These are phyloP conservation scores for Scytalidium lignicola DNA, from an alignment of 2,329 filamentous ascomycete genomes.

Conservation along the genomic window DNA sequence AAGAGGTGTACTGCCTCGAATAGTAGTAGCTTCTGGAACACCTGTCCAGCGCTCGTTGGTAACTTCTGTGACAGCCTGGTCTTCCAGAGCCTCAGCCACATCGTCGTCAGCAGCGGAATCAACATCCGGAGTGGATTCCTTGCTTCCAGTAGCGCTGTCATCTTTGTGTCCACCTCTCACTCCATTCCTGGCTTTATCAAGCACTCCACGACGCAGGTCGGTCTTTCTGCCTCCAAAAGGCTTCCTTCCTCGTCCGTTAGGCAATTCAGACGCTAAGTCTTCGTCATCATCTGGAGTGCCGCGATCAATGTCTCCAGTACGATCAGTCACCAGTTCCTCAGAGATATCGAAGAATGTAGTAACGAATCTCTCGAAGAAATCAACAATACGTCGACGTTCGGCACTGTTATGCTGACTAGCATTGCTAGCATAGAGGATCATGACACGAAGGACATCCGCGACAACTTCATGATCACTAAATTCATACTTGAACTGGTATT, in stretches of 20 bases:
- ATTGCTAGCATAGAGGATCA: conserved; percentile 60
- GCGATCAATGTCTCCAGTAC: conserved; percentile 63
- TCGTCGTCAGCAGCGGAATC: conserved; percentile 76
- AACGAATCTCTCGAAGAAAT: conserved; percentile 73
- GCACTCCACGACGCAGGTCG: conserved; percentile 77
- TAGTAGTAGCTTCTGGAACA: conserved; percentile 50
- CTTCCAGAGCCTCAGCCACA: conserved; percentile 55
- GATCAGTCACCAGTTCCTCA: conserved; percentile 62
- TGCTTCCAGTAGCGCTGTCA: conserved; percentile 74
- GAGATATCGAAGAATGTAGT: conserved; percentile 72
- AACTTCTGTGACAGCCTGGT: conserved; percentile 55
- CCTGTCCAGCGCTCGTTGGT: conserved; percentile 63
- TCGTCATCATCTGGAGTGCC: conserved; percentile 71
- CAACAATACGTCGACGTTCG: conserved; percentile 68
- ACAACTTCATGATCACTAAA: conserved; percentile 69
- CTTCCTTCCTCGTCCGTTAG: conserved; percentile 63
- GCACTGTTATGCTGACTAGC: conserved; percentile 66
- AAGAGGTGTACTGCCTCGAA: conserved; percentile 47
- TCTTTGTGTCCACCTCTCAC: conserved; percentile 71
- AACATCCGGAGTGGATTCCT: conserved; percentile 83
- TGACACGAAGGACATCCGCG: conserved; percentile 55
- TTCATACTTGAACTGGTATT: conserved; percentile 69
- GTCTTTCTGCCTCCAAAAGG: conserved; percentile 63
- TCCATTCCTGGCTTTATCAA: conserved; percentile 71
- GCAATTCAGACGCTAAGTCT: conserved; percentile 70